A percentile compares a stretch with the other conserved stretches of the same genome.
phyloP scores from a whole-genome alignment of 495 filamentous ascomycete genomes.

The Podospora pseudocomata region DNA sequence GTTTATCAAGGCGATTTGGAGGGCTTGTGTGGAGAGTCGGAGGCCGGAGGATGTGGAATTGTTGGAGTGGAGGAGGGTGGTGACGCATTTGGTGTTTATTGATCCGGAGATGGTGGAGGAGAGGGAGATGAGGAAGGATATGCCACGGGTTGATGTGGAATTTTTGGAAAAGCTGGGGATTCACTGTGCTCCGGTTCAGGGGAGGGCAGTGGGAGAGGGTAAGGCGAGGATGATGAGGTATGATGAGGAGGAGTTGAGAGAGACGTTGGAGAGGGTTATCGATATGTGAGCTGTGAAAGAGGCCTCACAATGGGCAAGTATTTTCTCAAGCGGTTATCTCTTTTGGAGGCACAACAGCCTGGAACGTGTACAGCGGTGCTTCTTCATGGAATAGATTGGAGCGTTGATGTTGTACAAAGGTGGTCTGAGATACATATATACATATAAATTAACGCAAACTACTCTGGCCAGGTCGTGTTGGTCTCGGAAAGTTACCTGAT shows the following conservation, averaged over 20 bases:
- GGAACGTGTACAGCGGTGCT: neutral
- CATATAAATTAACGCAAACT: neutral
- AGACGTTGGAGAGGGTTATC: slow-evolving; percentile 74
- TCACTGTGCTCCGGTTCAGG: slow-evolving; percentile 71
- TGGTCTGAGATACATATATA: neutral
- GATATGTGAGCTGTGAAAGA: slow-evolving; percentile 30
- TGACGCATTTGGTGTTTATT: slow-evolving; percentile 82
- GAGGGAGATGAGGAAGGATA: slow-evolving; percentile 38
- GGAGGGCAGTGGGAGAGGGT: slow-evolving; percentile 51
- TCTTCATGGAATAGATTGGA: neutral
- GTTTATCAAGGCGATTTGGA: slow-evolving; percentile 73
- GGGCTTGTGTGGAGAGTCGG: slow-evolving; percentile 52
- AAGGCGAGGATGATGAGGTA: slow-evolving; percentile 53
- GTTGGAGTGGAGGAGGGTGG: slow-evolving; percentile 50
- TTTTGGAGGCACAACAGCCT: neutral
- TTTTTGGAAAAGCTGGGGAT: slow-evolving; percentile 66
- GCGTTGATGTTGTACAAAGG: neutral
- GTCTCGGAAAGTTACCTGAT: neutral
- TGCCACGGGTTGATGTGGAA: slow-evolving; percentile 65
- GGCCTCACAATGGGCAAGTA: neutral
- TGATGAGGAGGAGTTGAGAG: slow-evolving; percentile 69
- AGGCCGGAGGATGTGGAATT: slow-evolving; percentile 34
- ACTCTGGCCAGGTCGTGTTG: neutral
- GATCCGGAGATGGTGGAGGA: slow-evolving; percentile 48
- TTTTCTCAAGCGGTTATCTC: neutral